Evolutionary conservation across 352 stramenopile species (phyloP).

Genomic region (Elongisporangium senticosum): DNA sequence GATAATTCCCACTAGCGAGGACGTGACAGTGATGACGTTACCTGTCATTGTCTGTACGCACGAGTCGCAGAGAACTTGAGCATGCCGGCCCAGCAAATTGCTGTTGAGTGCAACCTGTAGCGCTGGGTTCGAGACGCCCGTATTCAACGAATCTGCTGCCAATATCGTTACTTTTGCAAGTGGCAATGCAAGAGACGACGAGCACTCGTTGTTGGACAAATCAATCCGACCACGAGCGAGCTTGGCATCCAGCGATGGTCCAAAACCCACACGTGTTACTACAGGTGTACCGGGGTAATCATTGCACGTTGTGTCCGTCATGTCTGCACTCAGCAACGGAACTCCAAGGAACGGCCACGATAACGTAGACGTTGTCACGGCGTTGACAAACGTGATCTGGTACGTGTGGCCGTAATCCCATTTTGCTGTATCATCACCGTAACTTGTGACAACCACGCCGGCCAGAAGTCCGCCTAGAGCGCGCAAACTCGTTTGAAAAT

Average conservation of each 20-base stretch:
- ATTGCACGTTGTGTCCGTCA: conserved; percentile 21
- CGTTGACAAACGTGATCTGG: conserved; percentile 39
- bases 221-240: conserved; percentile 48
- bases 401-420: conserved; percentile 80
- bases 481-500: conserved; percentile 23
- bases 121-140: conserved; percentile 21
- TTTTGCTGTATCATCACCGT: conserved; percentile 42
- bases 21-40: conserved; percentile 37
- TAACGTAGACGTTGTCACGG: conserved; percentile 34
- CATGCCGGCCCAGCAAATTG: conserved; percentile 21
- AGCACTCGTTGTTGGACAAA: conserved; percentile 49
- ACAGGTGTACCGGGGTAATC: conserved; percentile 18
- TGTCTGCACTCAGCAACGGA: conserved; percentile 26
- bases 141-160: conserved; percentile 19
- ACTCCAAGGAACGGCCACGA: conserved; percentile 22
- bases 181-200: conserved; percentile 24
- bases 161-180: conserved; percentile 43
- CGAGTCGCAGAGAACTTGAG: conserved; percentile 36
- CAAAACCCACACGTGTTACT: conserved; percentile 35
- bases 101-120: conserved; percentile 38
- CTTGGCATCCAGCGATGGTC: conserved; percentile 45
- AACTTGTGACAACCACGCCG: conserved; percentile 18
- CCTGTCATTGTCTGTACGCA: conserved; percentile 55
- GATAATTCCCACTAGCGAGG: conserved; percentile 16
- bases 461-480: conserved; percentile 22